These are phyloP conservation scores for Aphanomyces invadans DNA, from an alignment of 352 stramenopile genomes.

Conservation along the genomic window DNA sequence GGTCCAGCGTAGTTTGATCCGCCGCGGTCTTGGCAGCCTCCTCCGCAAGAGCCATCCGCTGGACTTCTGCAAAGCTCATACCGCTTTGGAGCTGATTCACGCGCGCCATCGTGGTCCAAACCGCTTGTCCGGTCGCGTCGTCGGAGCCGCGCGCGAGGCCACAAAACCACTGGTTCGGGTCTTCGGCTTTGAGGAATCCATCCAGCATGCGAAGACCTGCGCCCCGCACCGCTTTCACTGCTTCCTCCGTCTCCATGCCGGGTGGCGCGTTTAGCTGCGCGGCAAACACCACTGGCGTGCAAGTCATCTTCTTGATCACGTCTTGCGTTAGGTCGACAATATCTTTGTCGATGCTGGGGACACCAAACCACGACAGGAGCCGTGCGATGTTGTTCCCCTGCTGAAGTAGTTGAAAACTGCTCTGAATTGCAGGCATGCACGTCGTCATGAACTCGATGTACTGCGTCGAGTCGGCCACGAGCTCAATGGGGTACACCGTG, in stretches of 20 bases:
- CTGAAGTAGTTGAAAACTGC: not conserved
- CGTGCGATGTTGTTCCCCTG: not conserved
- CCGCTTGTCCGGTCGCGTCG: not conserved
- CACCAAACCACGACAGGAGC: not conserved
- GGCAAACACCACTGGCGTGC: not conserved
- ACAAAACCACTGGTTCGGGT: not conserved
- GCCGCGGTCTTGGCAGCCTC: not conserved
- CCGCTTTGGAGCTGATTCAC: not conserved
- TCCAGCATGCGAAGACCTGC: not conserved
- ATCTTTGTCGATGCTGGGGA: not conserved
- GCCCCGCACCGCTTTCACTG: not conserved
- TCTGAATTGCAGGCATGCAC: conserved; percentile 4
- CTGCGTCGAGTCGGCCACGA: not conserved
- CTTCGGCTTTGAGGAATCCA: not conserved
- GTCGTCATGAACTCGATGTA: not conserved
- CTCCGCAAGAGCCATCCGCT: not conserved
- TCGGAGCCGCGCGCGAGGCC: not conserved
- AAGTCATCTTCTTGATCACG: not conserved
- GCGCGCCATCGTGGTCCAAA: not conserved
- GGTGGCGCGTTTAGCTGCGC: not conserved
- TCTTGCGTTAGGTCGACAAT: not conserved
- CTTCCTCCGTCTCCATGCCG: not conserved
- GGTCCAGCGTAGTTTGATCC: not conserved
- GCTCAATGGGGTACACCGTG: not conserved
- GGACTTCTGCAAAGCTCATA: not conserved